A percentile compares a stretch with the other conserved stretches of the same genome.
Conservation (phyloP, 2,329 filamentous ascomycete species). For the Beauveria sp. region DNA sequence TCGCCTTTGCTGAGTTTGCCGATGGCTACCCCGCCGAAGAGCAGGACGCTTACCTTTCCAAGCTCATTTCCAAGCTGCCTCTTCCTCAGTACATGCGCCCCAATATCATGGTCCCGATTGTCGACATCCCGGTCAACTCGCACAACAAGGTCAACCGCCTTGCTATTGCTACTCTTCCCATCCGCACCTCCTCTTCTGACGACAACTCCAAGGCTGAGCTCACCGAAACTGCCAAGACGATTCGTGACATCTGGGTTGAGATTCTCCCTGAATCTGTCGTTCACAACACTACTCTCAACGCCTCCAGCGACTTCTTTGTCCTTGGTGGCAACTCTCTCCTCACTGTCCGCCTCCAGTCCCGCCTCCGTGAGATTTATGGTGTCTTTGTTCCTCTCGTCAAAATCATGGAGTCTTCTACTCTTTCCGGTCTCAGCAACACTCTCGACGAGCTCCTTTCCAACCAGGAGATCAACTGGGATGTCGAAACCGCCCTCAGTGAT, state of each 20-base stretch:
- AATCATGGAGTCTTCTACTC: slow-evolving; percentile 30
- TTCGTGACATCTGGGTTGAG: slow-evolving; percentile 14
- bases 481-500: background rate
- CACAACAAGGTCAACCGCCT: slow-evolving; percentile 12
- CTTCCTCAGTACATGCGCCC: slow-evolving; percentile 13
- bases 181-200: slow-evolving; percentile 6
- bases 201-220: background rate
- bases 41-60: slow-evolving; percentile 9
- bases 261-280: slow-evolving; percentile 15
- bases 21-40: slow-evolving; percentile 8
- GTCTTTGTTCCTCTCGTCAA: slow-evolving; percentile 25
- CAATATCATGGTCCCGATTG: slow-evolving; percentile 8
- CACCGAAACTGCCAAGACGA: slow-evolving; percentile 3
- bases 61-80: slow-evolving; percentile 5
- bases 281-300: slow-evolving; percentile 13
- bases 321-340: slow-evolving; percentile 35
- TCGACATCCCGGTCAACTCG: slow-evolving; percentile 5
- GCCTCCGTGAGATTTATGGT: slow-evolving; percentile 25
- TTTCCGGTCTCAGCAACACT: slow-evolving; percentile 29
- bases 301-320: slow-evolving; percentile 32
- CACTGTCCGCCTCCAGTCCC: slow-evolving; percentile 28
- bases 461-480: slow-evolving; percentile 13
- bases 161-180: slow-evolving; percentile 7
- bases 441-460: slow-evolving; percentile 19
- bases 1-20: slow-evolving; percentile 22